phyloP scores from a whole-genome alignment of 768 basidiomycete species.

The Podaxis mareebaensis region DNA sequence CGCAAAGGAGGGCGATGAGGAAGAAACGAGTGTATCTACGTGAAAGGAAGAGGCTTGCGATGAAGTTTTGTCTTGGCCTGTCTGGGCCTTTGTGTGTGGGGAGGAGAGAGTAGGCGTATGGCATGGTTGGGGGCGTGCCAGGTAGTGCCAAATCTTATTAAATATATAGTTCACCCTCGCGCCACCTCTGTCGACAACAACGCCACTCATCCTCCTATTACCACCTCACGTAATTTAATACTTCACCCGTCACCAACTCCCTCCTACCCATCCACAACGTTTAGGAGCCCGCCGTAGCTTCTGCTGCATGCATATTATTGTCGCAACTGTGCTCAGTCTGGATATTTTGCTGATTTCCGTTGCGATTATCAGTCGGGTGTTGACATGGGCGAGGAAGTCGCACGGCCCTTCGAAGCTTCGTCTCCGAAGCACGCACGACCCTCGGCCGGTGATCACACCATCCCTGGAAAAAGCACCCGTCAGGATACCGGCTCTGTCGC shows the following conservation, averaged over 20 bases:
- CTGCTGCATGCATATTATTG: too few relatives aligned
- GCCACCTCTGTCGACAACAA: background rate
- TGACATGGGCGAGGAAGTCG: background rate
- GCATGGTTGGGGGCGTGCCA: background rate
- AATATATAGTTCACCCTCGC: background rate
- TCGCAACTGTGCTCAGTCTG: background rate
- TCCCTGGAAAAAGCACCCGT: background rate
- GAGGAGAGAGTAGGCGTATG: slow-evolving; percentile 8
- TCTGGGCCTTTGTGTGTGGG: slow-evolving; percentile 1
- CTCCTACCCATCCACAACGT: too few relatives aligned
- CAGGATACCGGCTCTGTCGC: background rate
- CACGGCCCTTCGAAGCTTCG: background rate
- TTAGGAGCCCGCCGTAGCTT: too few relatives aligned
- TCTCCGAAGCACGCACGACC: background rate
- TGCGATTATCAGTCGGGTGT: background rate
- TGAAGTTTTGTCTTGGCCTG: background rate
- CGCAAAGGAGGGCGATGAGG: background rate
- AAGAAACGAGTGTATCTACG: slow-evolving; percentile 7
- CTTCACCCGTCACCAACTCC: background rate
- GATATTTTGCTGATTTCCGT: background rate
- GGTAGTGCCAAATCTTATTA: background rate
- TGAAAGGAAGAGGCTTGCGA: background rate
- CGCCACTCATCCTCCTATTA: background rate
- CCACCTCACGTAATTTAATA: background rate
- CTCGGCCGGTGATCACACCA: background rate